phyloP scores from a whole-genome alignment of 345 rosid genomes.

The Citropsis articulata region DNA sequence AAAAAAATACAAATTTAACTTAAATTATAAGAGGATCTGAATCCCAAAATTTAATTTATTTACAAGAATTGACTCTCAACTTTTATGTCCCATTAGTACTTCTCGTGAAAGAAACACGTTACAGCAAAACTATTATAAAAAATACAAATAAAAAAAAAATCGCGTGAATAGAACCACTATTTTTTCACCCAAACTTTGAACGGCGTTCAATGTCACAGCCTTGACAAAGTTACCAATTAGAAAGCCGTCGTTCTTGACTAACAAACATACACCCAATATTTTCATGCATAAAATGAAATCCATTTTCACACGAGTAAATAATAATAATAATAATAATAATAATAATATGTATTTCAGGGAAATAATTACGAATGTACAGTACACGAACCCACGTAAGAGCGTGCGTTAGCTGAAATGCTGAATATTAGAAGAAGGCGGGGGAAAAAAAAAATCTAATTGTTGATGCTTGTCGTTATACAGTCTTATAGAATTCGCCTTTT shows the following conservation, averaged over 20 bases:
- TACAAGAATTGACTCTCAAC: fast-evolving
- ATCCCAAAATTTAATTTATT: no score
- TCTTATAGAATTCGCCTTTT: no score
- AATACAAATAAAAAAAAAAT: neutral
- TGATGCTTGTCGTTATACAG: neutral
- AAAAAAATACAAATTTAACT: fast-evolving
- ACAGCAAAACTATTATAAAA: neutral
- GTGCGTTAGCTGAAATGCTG: neutral
- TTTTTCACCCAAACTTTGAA: neutral
- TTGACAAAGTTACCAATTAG: neutral
- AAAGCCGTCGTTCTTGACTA: neutral
- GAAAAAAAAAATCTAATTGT: neutral
- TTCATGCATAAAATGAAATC: neutral
- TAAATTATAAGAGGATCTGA: fast-evolving
- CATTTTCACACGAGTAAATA: neutral
- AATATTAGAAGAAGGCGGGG: no score
- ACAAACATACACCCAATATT: neutral
- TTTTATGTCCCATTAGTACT: neutral
- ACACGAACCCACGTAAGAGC: neutral
- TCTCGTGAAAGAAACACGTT: neutral
- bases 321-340: neutral
- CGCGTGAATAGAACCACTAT: neutral
- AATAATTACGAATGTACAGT: neutral
- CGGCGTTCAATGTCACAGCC: neutral
- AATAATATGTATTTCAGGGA: neutral